These are phyloP conservation scores for Patellaria atrata DNA, from an alignment of 495 filamentous ascomycete species.

Conservation along the genomic window DNA sequence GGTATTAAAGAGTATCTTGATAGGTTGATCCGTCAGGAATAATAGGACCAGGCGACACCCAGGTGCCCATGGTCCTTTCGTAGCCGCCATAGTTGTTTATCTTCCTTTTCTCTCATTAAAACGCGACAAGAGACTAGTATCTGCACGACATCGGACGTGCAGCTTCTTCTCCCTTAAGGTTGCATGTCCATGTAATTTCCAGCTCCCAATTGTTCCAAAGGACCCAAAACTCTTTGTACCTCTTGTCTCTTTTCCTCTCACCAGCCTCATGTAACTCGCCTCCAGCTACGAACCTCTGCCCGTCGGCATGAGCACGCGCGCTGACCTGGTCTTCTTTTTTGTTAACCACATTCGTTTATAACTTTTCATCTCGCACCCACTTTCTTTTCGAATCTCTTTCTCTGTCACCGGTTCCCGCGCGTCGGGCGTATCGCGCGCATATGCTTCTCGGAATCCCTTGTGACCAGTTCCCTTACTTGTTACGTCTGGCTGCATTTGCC, in stretches of 20 bases:
- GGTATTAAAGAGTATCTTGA: too few relatives aligned
- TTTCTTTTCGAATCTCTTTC: constrained; percentile 4
- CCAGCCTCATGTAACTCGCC: constrained; percentile 19
- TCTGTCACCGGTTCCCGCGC: constrained; percentile 6
- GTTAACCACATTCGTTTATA: constrained; percentile 18
- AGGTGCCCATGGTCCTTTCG: too few relatives aligned
- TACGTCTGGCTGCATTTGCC: constrained; percentile 19
- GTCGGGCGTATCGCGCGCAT: constrained; percentile 16
- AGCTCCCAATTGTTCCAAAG: too few relatives aligned
- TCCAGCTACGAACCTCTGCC: constrained; percentile 13
- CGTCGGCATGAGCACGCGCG: constrained; percentile 15
- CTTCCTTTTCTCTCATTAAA: too few relatives aligned
- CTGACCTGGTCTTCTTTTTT: constrained; percentile 9
- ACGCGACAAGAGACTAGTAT: too few relatives aligned
- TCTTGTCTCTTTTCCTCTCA: constrained; percentile 8
- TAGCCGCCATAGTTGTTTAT: too few relatives aligned
- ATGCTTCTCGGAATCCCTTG: constrained; percentile 18
- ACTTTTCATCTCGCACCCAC: not conserved
- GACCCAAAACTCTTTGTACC: too few relatives aligned
- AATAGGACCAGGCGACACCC: too few relatives aligned
- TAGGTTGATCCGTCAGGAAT: too few relatives aligned
- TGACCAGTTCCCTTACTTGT: constrained; percentile 17
- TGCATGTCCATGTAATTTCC: constrained; percentile 13
- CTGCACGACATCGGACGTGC: too few relatives aligned
- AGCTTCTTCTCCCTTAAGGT: constrained; percentile 10